Evolutionary conservation across 805 yeast species (phyloP).

Genomic region (Candida rishiriensis): DNA sequence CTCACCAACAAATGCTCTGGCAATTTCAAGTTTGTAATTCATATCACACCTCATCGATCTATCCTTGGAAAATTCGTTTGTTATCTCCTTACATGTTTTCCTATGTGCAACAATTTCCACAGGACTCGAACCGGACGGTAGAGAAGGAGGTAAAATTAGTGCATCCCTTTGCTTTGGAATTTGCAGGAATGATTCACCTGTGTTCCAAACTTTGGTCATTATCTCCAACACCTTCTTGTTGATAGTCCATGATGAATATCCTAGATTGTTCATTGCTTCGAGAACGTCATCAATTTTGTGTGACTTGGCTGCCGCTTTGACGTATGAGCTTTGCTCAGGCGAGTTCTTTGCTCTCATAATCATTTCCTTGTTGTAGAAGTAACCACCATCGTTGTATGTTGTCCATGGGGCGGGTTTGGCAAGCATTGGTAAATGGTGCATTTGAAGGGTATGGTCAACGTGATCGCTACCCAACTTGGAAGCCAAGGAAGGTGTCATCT

Average conservation of each 20-base stretch:
- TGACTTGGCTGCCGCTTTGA: constrained; percentile 75
- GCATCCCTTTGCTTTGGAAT: constrained; percentile 54
- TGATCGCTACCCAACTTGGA: constrained; percentile 64
- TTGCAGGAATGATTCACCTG: constrained; percentile 69
- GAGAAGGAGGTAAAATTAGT: constrained; percentile 47
- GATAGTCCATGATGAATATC: constrained; percentile 89
- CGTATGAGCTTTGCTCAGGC: constrained; percentile 85
- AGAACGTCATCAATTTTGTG: constrained; percentile 63
- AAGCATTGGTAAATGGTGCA: constrained; percentile 90
- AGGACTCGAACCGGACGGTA: constrained; percentile 69
- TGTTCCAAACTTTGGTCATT: constrained; percentile 80
- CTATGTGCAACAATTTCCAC: constrained; percentile 64
- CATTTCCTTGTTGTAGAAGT: constrained; percentile 55
- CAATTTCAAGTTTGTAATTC: constrained; percentile 91
- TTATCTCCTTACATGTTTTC: constrained; percentile 49
- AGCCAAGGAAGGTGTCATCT: constrained; percentile 65
- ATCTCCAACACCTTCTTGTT: constrained; percentile 66
- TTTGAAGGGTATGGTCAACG: constrained; percentile 57
- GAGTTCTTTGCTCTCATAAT: constrained; percentile 78
- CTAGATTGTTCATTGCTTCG: constrained; percentile 80
- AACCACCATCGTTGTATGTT: constrained; percentile 80
- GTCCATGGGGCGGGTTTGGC: constrained; percentile 90
- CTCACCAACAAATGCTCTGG: constrained; percentile 85
- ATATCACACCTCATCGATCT: constrained; percentile 91
- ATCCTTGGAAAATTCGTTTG: constrained; percentile 57